These are phyloP conservation scores for Fusarium sp. DNA, from an alignment of 2,329 filamentous ascomycete genomes.

Conservation along the genomic window DNA sequence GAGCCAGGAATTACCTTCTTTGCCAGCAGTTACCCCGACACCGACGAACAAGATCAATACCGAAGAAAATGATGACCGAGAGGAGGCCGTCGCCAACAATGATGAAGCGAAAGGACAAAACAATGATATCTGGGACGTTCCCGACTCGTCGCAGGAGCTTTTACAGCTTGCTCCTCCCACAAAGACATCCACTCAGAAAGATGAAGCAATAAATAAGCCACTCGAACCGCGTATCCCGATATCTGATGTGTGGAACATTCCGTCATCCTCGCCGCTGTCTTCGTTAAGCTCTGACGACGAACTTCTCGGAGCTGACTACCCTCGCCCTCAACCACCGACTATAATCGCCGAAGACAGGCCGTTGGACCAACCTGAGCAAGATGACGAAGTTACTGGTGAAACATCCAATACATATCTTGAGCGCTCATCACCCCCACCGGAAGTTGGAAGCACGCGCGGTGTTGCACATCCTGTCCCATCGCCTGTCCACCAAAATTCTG, in stretches of 20 bases:
- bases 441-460: constrained; percentile 24
- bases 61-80: neutral
- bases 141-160: constrained; percentile 50
- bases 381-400: constrained; percentile 45
- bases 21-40: neutral
- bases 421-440: constrained; percentile 48
- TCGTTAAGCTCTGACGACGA: constrained; percentile 47
- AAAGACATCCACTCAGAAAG: constrained; percentile 9
- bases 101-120: constrained; percentile 19
- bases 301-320: constrained; percentile 35
- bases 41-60: constrained; percentile 4
- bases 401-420: constrained; percentile 54
- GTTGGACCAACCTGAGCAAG: constrained; percentile 8
- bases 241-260: constrained; percentile 15
- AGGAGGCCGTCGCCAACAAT: neutral
- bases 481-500: neutral
- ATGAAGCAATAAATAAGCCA: constrained; percentile 9
- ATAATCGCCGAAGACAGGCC: neutral
- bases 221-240: neutral
- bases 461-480: neutral
- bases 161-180: neutral
- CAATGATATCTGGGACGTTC: constrained; percentile 52
- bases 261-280: constrained; percentile 51
- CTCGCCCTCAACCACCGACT: constrained; percentile 16
- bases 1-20: constrained; percentile 45